Conservation (phyloP, 208 protist species). For the Acanthamoeba rhysodes region DNA sequence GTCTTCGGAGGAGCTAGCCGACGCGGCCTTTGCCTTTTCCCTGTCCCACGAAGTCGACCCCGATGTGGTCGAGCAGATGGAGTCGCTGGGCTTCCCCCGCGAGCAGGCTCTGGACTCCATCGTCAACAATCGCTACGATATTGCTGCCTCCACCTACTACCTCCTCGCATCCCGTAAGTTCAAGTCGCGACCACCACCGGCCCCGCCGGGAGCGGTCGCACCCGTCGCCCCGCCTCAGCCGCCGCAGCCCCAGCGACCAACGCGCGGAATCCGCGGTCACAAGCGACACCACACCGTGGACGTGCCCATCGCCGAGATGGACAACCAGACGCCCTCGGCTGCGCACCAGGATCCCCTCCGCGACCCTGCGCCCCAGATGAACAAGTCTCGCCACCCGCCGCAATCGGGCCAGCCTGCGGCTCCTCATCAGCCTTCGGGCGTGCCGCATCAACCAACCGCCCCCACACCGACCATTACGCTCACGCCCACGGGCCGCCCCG, state of each 20-base stretch:
- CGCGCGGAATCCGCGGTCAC: conserved; percentile 25
- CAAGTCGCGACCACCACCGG: neutral
- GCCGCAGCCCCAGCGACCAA: neutral
- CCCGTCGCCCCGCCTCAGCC: neutral
- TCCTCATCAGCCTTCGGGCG: neutral
- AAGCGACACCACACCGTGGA: conserved; percentile 59
- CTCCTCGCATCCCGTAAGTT: conserved; percentile 35
- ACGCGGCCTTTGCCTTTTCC: neutral
- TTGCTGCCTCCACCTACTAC: conserved; percentile 67
- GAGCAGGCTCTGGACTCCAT: conserved; percentile 55
- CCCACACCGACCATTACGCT: neutral
- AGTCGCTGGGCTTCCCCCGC: conserved; percentile 29
- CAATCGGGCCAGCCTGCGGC: neutral
- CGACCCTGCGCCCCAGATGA: conserved; percentile 5
- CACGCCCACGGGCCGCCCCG: neutral
- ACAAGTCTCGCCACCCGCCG: neutral
- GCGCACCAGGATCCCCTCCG: neutral
- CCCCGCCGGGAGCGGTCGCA: neutral
- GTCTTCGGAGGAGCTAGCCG: neutral
- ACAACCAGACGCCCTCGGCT: neutral
- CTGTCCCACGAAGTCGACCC: conserved; percentile 27
- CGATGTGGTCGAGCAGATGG: conserved; percentile 47
- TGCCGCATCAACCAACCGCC: neutral
- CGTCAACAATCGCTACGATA: conserved; percentile 62
- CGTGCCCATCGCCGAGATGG: conserved; percentile 28